Evolutionary conservation across 1,139 yeast species (phyloP).

Genomic region (Suhomyces wounanorum): DNA sequence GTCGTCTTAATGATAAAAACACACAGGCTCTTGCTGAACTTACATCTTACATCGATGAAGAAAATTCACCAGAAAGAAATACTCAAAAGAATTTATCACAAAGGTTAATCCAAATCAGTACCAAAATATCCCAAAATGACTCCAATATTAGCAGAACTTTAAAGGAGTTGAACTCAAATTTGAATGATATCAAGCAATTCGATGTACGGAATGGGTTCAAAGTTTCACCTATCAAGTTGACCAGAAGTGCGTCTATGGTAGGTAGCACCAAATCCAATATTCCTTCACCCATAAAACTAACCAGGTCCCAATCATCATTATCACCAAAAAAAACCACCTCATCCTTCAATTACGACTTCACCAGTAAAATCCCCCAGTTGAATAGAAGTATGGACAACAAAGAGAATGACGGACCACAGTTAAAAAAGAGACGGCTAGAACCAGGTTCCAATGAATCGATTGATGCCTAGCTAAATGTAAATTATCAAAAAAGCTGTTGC

Average conservation of each 20-base stretch:
- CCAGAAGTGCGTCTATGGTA: slow-evolving; percentile 2
- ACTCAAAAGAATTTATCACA: slow-evolving; percentile 1
- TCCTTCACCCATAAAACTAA: slow-evolving; percentile 9
- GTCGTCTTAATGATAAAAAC: slow-evolving; percentile 5
- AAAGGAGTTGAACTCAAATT: slow-evolving; percentile 12
- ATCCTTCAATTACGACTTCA: not conserved
- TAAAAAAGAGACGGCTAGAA: slow-evolving; percentile 15
- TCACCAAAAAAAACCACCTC: not conserved
- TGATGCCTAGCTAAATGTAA: slow-evolving; percentile 1
- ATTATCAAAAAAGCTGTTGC: not conserved
- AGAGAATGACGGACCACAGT: slow-evolving; percentile 15
- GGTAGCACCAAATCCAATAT: slow-evolving; percentile 3
- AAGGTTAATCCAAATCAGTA: slow-evolving; percentile 11
- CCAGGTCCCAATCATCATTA: slow-evolving; percentile 1
- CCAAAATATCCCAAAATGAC: slow-evolving; percentile 14
- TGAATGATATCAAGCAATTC: slow-evolving; percentile 16
- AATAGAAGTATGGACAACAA: slow-evolving; percentile 13
- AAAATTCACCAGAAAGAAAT: not conserved
- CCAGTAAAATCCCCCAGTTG: slow-evolving; percentile 14
- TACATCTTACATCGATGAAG: slow-evolving; percentile 5
- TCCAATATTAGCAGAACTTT: slow-evolving; percentile 11
- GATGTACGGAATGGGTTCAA: slow-evolving; percentile 14
- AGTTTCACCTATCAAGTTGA: slow-evolving; percentile 11
- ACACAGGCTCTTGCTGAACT: not conserved
- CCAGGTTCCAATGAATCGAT: not conserved